phyloP scores from a whole-genome alignment of 2,329 filamentous ascomycete species.

The Elsinoe fawcettii region DNA sequence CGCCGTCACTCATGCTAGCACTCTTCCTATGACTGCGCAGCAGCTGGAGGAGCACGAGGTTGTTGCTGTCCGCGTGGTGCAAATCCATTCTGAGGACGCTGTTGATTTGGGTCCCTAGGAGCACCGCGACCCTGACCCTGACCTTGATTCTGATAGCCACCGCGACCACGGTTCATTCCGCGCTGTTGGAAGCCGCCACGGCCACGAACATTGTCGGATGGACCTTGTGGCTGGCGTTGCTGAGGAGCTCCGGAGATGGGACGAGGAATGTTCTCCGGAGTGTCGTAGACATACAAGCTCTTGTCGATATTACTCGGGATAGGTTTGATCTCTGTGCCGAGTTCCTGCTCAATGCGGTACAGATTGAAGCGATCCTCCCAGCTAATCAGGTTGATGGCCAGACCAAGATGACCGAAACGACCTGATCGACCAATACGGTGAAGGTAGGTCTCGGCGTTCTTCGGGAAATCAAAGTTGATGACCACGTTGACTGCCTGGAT shows the following conservation, averaged over 20 bases:
- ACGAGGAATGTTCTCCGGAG: slow-evolving; percentile 86
- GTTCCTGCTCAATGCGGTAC: slow-evolving; percentile 95
- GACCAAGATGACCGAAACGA: slow-evolving; percentile 90
- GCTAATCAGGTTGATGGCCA: slow-evolving; percentile 98
- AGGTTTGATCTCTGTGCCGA: slow-evolving; percentile 95
- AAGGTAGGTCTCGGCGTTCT: slow-evolving; percentile 97
- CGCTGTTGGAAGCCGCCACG: slow-evolving; percentile 26
- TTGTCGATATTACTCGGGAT: slow-evolving; percentile 94
- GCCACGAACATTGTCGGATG: slow-evolving; percentile 30
- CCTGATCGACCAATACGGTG: slow-evolving; percentile 97
- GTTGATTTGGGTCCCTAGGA: slow-evolving; percentile 25
- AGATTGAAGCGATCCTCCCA: slow-evolving; percentile 99
- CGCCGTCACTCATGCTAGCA: slow-evolving; percentile 21
- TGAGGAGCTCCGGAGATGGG: slow-evolving; percentile 55
- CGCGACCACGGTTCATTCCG: slow-evolving; percentile 27
- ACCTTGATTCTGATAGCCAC: slow-evolving; percentile 23
- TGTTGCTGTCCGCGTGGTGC: slow-evolving; percentile 19
- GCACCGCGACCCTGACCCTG: slow-evolving; percentile 26
- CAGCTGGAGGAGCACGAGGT: slow-evolving; percentile 25
- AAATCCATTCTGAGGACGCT: slow-evolving; percentile 24
- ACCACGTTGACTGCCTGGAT: slow-evolving; percentile 99
- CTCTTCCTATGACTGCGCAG: slow-evolving; percentile 18
- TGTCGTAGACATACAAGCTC: slow-evolving; percentile 95
- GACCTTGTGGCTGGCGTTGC: slow-evolving; percentile 25
- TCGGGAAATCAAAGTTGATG: slow-evolving; percentile 99